Conservation (phyloP, 129 eudicot genomes). For the Cynara cardunculus region DNA sequence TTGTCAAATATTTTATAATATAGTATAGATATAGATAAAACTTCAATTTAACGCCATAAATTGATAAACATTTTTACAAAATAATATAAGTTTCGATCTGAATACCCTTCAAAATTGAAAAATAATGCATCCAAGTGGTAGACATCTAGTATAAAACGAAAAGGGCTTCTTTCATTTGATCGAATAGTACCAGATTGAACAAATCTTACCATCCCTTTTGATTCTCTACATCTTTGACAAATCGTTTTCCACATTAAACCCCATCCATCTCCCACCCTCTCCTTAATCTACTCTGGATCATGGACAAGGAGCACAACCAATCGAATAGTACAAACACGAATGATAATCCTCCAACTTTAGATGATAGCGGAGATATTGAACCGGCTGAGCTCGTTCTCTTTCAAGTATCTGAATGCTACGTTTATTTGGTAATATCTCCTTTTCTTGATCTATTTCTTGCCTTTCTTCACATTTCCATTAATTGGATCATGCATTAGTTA, state of each 20-base stretch:
- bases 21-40: too few species aligned
- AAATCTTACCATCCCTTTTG: slow-evolving; percentile 20
- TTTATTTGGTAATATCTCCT: slow-evolving; percentile 60
- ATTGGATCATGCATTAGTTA: slow-evolving; percentile 12
- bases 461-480: neutral
- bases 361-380: slow-evolving; percentile 41
- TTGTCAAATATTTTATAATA: too few species aligned
- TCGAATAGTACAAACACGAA: slow-evolving; percentile 2
- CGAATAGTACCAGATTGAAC: slow-evolving; percentile 9
- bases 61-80: too few species aligned
- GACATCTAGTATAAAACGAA: neutral
- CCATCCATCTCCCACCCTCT: neutral
- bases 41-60: too few species aligned
- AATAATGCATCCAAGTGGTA: neutral
- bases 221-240: slow-evolving; percentile 5
- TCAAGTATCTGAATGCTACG: slow-evolving; percentile 95
- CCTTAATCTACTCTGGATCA: slow-evolving; percentile 20
- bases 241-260: slow-evolving; percentile 8
- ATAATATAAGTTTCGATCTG: too few species aligned
- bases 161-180: slow-evolving; percentile 1
- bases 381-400: slow-evolving; percentile 78
- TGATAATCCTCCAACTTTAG: slow-evolving; percentile 4
- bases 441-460: slow-evolving; percentile 5
- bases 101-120: too few species aligned
- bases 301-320: slow-evolving; percentile 24